These are phyloP conservation scores for Colletotrichum sidae DNA, from an alignment of 2,329 filamentous ascomycete genomes.

Conservation along the genomic window DNA sequence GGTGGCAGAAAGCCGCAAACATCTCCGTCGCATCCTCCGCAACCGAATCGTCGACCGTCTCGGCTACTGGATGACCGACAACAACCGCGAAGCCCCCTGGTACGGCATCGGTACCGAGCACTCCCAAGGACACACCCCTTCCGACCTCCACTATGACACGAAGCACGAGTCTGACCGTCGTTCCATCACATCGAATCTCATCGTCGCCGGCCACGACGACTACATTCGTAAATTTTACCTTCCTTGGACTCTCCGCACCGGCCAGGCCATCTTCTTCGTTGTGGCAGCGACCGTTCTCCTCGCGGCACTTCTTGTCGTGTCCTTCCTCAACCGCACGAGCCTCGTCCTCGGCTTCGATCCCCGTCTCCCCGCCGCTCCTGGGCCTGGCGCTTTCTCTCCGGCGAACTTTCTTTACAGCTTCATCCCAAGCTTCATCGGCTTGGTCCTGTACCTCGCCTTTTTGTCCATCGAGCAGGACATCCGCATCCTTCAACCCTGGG, in stretches of 20 bases:
- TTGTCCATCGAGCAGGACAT: conserved; percentile 74
- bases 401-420: conserved; percentile 91
- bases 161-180: conserved; percentile 42
- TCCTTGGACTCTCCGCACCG: conserved; percentile 80
- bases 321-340: conserved; percentile 77
- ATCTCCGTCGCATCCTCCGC: conserved; percentile 65
- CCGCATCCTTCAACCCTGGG: conserved; percentile 77
- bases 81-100: conserved; percentile 75
- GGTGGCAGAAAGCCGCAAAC: conserved; percentile 61
- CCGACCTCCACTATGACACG: conserved; percentile 36
- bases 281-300: conserved; percentile 71
- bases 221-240: conserved; percentile 71
- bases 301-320: conserved; percentile 79
- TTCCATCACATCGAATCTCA: conserved; percentile 42
- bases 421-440: conserved; percentile 75
- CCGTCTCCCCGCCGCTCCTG: conserved; percentile 68
- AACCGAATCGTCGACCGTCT: conserved; percentile 75
- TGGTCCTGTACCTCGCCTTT: conserved; percentile 74
- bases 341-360: conserved; percentile 80
- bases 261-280: conserved; percentile 73
- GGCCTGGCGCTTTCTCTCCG: conserved; percentile 77
- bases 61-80: conserved; percentile 86
- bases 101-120: conserved; percentile 78
- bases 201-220: conserved; percentile 57
- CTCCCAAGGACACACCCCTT: conserved; percentile 41